A percentile compares a stretch with the other conserved stretches of the same genome.
These are phyloP conservation scores for Penicillium hesseltinei DNA, from an alignment of 2,329 filamentous ascomycete genomes.

Conservation along the genomic window DNA sequence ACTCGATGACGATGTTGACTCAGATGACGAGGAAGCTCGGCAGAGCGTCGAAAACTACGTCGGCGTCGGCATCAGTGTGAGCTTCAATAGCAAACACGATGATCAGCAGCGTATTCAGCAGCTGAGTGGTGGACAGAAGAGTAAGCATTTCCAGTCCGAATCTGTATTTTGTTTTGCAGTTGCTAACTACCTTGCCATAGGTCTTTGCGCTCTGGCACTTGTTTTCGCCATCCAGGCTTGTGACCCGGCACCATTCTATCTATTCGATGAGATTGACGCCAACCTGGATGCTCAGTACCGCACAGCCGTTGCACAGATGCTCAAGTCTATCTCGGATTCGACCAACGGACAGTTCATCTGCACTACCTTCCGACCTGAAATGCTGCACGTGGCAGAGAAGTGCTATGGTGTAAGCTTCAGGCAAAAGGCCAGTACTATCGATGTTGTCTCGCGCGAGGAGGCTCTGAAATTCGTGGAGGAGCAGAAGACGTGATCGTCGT, in stretches of 20 bases:
- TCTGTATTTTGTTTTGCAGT: neutral
- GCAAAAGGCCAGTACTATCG: conserved; percentile 92
- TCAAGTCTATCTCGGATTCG: conserved; percentile 68
- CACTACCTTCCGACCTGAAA: conserved; percentile 96
- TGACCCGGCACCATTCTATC: conserved; percentile 96
- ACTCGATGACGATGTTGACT: conserved; percentile 65
- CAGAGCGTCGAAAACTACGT: conserved; percentile 85
- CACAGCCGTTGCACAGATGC: conserved; percentile 86
- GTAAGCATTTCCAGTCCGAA: conserved; percentile 52
- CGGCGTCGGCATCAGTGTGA: conserved; percentile 93
- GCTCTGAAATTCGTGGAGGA: conserved; percentile 94
- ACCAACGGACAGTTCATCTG: conserved; percentile 84
- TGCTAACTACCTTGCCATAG: conserved; percentile 44
- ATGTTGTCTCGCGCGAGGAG: conserved; percentile 82
- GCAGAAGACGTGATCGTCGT: conserved; percentile 52
- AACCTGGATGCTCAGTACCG: conserved; percentile 98
- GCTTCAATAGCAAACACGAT: conserved; percentile 97
- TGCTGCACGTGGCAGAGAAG: conserved; percentile 92
- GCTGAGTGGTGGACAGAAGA: conserved; percentile 95
- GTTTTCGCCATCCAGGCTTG: conserved; percentile 99
- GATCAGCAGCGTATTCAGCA: conserved; percentile 98
- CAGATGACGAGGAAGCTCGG: conserved; percentile 62
- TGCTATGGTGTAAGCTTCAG: conserved; percentile 92
- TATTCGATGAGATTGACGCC: conserved; percentile 98
- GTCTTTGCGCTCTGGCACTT: conserved; percentile 91